phyloP scores from a whole-genome alignment of 768 basidiomycete genomes.

The Lactarius hengduanensis region DNA sequence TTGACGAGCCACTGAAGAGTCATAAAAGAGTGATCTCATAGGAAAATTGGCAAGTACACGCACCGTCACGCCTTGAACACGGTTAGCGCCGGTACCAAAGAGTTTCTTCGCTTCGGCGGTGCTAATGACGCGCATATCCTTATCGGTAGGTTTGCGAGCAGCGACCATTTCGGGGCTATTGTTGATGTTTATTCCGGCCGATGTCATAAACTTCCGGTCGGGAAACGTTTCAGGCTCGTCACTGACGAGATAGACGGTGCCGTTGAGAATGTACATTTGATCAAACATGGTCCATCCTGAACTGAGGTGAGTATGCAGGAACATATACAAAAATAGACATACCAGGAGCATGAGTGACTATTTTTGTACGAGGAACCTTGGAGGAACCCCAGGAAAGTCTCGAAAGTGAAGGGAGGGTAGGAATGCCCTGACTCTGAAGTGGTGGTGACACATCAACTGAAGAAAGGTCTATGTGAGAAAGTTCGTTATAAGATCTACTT shows the following conservation, averaged over 20 bases:
- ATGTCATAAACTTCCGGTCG: conserved; percentile 63
- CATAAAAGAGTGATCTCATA: conserved; percentile 12
- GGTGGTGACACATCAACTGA: neutral
- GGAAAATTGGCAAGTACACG: conserved; percentile 30
- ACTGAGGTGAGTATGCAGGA: neutral
- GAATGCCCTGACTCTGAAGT: conserved; percentile 1
- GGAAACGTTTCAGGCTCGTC: conserved; percentile 69
- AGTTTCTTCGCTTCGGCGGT: conserved; percentile 61
- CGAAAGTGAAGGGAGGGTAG: conserved; percentile 18
- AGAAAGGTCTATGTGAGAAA: conserved; percentile 7
- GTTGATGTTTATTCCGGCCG: conserved; percentile 59
- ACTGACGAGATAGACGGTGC: conserved; percentile 79
- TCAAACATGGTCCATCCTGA: conserved; percentile 88
- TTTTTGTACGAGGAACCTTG: conserved; percentile 55
- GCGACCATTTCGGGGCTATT: conserved; percentile 55
- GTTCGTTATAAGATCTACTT: neutral
- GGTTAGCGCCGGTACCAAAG: conserved; percentile 70
- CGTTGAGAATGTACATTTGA: conserved; percentile 76
- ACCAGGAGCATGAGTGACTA: conserved; percentile 80
- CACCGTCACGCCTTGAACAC: conserved; percentile 78
- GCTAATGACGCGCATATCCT: conserved; percentile 75
- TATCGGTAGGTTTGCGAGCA: conserved; percentile 68
- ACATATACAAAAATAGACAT: neutral
- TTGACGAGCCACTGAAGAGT: conserved; percentile 67
- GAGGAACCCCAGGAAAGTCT: conserved; percentile 33